Conservation (phyloP, 1,284 basidiomycete genomes). For the Xerocomus amazonicus region DNA sequence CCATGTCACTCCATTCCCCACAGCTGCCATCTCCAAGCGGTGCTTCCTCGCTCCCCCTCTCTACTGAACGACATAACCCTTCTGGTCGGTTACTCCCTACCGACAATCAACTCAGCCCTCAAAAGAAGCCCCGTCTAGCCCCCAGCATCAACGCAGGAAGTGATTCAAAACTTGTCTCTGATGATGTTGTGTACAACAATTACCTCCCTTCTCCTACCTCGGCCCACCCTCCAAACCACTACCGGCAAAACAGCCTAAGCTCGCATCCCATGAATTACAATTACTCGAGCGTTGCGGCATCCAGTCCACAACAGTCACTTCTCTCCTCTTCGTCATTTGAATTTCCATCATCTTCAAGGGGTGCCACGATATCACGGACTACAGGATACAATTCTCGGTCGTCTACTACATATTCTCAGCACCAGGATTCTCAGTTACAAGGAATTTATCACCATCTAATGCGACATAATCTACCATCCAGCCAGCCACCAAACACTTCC, state of each 20-base stretch:
- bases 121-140: conserved; percentile 32
- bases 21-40: conserved; percentile 21
- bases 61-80: conserved; percentile 32
- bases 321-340: conserved; percentile 29
- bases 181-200: conserved; percentile 31
- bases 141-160: conserved; percentile 20
- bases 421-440: conserved; percentile 32
- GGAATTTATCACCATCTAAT: conserved; percentile 33
- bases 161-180: conserved; percentile 24
- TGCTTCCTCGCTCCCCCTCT: conserved; percentile 30
- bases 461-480: conserved; percentile 26
- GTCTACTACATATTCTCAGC: conserved; percentile 24
- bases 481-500: conserved; percentile 20
- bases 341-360: conserved; percentile 28
- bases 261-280: conserved; percentile 28
- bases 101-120: conserved; percentile 23
- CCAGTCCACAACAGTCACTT: conserved; percentile 24
- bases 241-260: conserved; percentile 28
- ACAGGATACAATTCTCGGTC: conserved; percentile 26
- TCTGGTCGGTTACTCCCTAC: conserved; percentile 32
- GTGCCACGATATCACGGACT: conserved; percentile 20
- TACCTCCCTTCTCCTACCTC: conserved; percentile 33
- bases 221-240: conserved; percentile 25
- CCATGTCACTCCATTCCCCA: conserved; percentile 32
- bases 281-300: conserved; percentile 19